A percentile compares a stretch with the other conserved stretches of the same genome.
Evolutionary conservation across 164 flowering plant genomes (phyloP).

Genomic region (Nymphaea colorata): DNA sequence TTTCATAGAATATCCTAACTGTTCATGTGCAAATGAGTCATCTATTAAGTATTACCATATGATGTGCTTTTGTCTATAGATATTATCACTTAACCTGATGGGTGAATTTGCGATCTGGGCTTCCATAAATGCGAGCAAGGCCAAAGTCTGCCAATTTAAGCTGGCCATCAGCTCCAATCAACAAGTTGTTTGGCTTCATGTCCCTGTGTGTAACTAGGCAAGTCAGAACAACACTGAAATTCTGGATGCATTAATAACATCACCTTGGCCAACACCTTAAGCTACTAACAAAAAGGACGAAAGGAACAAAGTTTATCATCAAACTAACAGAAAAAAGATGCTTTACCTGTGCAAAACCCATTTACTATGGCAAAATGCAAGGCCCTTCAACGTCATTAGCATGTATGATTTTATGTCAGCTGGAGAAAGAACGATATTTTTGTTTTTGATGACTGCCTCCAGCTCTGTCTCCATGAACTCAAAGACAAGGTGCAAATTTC

Average conservation of each 20-base stretch:
- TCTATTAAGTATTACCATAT: too few species aligned
- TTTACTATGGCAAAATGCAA: conserved; percentile 83
- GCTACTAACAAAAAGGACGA: neutral
- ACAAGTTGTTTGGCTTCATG: conserved; percentile 96
- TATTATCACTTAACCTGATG: conserved; percentile 45
- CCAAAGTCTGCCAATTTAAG: conserved; percentile 97
- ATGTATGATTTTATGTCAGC: conserved; percentile 82
- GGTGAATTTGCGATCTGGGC: conserved; percentile 87
- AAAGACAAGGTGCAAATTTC: conserved; percentile 88
- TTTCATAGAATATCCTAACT: too few species aligned
- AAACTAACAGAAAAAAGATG: neutral
- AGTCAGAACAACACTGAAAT: neutral
- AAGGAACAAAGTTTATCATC: neutral
- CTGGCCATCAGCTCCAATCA: conserved; percentile 80
- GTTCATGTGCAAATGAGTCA: too few species aligned
- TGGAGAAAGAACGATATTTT: conserved; percentile 85
- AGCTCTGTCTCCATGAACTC: conserved; percentile 98
- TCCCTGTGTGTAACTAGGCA: conserved; percentile 39
- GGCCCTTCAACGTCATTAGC: conserved; percentile 95
- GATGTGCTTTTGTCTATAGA: too few species aligned
- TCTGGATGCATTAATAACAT: too few species aligned
- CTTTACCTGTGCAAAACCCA: conserved; percentile 90
- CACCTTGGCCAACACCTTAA: neutral
- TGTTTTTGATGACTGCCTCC: conserved; percentile 90
- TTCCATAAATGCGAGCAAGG: conserved; percentile 90